Base-by-base conservation (phyloP, 305 asterid genomes). In the Fraxinus ornus region DNA sequence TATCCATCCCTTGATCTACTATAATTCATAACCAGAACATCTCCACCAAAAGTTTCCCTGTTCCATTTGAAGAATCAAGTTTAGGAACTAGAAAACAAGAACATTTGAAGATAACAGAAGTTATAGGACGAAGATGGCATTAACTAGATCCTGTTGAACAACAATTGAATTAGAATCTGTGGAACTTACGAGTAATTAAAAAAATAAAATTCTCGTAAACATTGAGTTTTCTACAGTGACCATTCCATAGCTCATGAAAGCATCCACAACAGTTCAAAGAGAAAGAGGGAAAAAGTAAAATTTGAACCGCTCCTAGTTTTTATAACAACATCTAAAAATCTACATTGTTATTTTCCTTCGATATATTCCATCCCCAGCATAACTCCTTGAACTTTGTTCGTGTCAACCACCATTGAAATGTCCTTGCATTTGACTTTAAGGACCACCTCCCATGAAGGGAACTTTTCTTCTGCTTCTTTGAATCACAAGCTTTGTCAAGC, bases 1-100 rank as follows among this genome's bases (percentile, higher is more conserved):
- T 60, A 74, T 89, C 91, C 98, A 89, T 90, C 81, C 44, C 32
- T 79, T 73, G 79, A 78, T 83, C 52, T 39, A 75, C 83, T 47
- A 68, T 72, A 64, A 39, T 75, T n/a, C 52, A 35, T 66, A 76
- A 77, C 33, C 80, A 44, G 32, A 33, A 74, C 66, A 77, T 76
- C 79, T 84, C 62, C 37, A 60, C 41, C 77, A 75, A 32, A 77
- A 77, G 37, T 10, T 3, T 68, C 75, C 75, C 39, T 30, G 75
- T 26, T 13, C 3, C 75, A 68, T 4, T 17, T 62, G 71, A 68
- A 68, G 75, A 30, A 68, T 68, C 17, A 28, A 68, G 21, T 28
- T 28, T 68, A 68, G 37, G 39, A 68, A 26, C 37, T 26, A 68
- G 75, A 30, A 68, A 68, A 68, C 75, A 68, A 68, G 26, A 28